Evolutionary conservation across 2,329 filamentous ascomycete genomes (phyloP).

Genomic region (Ophiostoma sp.): DNA sequence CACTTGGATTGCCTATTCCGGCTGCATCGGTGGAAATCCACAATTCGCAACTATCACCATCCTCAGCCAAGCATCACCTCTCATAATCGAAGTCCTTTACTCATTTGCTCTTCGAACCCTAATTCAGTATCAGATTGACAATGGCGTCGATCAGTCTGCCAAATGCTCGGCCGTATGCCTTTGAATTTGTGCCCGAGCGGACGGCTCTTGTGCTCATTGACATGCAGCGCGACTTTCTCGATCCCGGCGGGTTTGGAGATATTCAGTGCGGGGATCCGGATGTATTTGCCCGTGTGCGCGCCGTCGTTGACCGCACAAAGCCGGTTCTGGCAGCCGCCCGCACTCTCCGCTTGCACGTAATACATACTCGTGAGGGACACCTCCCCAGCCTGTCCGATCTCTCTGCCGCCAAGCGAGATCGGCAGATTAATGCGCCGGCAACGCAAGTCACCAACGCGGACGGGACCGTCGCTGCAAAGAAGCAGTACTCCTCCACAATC

Average conservation of each 20-base stretch:
- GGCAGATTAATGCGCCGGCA: neutral
- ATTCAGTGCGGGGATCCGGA: slow-evolving; percentile 41
- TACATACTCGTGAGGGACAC: neutral
- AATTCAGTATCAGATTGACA: neutral
- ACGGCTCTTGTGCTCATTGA: slow-evolving; percentile 52
- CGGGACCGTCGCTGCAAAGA: neutral
- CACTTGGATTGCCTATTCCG: neutral
- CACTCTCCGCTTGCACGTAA: neutral
- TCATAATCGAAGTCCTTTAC: neutral
- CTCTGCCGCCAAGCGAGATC: neutral
- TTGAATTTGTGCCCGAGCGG: neutral
- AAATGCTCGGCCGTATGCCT: neutral
- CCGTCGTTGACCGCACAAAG: slow-evolving; percentile 40
- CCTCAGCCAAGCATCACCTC: neutral
- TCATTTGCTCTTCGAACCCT: neutral
- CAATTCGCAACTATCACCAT: neutral
- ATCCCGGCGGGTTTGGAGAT: slow-evolving; percentile 45
- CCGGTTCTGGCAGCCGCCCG: slow-evolving; percentile 35
- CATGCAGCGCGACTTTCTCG: slow-evolving; percentile 50
- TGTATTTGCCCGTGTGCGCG: slow-evolving; percentile 35
- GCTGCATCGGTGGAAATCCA: neutral
- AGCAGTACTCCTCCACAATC: neutral
- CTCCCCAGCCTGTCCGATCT: neutral
- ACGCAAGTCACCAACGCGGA: neutral
- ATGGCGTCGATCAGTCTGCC: neutral